These are phyloP conservation scores for Aspergillus biplanus DNA, from an alignment of 495 filamentous ascomycete genomes.

Conservation along the genomic window DNA sequence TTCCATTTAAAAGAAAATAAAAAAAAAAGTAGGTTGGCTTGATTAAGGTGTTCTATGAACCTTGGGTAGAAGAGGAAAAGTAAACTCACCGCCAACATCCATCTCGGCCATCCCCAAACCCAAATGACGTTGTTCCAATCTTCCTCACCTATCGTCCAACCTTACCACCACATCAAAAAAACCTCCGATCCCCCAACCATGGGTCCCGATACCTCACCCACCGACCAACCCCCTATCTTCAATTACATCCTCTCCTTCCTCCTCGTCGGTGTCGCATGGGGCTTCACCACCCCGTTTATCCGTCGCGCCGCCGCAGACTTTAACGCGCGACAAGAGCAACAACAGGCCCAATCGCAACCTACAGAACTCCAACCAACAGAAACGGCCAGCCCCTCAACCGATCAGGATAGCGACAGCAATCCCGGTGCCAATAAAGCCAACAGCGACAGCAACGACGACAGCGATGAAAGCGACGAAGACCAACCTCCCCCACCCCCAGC, in stretches of 20 bases:
- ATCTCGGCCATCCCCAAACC: too few relatives aligned
- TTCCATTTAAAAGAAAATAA: too few relatives aligned
- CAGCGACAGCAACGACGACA: not conserved
- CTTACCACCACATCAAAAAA: not conserved
- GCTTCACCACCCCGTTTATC: conserved; percentile 63
- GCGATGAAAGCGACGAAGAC: conserved; percentile 29
- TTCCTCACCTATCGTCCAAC: too few relatives aligned
- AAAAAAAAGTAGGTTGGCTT: too few relatives aligned
- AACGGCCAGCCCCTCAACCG: not conserved
- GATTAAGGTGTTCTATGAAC: too few relatives aligned
- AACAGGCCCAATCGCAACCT: conserved; percentile 15
- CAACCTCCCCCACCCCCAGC: conserved; percentile 19
- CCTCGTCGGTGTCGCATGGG: conserved; percentile 89
- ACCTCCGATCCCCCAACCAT: conserved; percentile 6
- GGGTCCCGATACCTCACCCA: not conserved
- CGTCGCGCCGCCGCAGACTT: conserved; percentile 62
- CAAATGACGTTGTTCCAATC: too few relatives aligned
- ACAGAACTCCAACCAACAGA: conserved; percentile 20
- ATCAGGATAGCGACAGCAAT: conserved; percentile 10
- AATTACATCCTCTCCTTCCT: conserved; percentile 88
- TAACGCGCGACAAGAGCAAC: conserved; percentile 51
- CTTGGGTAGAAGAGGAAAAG: too few relatives aligned
- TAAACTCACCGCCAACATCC: too few relatives aligned
- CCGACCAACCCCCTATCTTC: conserved; percentile 60
- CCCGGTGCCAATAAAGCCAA: not conserved